Evolutionary conservation across 169 alveolate genomes (phyloP).

Genomic region (Eimeria maxima): DNA sequence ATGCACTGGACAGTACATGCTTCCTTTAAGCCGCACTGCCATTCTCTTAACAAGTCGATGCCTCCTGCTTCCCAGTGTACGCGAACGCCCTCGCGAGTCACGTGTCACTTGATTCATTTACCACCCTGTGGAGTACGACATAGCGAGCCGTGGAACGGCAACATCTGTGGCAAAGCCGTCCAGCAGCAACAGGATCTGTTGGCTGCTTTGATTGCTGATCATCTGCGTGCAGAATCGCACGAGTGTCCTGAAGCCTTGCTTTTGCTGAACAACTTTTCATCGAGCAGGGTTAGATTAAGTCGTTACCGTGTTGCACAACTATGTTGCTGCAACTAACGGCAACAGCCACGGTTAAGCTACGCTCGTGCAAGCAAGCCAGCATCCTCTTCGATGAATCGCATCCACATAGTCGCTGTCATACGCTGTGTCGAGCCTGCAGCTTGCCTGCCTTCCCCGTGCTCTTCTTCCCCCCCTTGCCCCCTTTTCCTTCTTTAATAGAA

Average conservation of each 20-base stretch:
- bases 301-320: slow-evolving; percentile 12
- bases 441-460: neutral
- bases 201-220: slow-evolving; percentile 31
- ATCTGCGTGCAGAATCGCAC: slow-evolving; percentile 20
- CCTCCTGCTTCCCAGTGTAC: neutral
- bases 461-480: neutral
- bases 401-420: neutral
- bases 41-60: neutral
- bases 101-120: neutral
- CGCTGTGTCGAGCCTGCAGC: neutral
- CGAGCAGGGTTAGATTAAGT: neutral
- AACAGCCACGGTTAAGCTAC: neutral
- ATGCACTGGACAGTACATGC: neutral
- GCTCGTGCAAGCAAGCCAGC: neutral
- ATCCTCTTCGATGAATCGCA: neutral
- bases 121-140: neutral
- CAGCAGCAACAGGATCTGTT: slow-evolving; percentile 13
- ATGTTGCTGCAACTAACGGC: slow-evolving; percentile 22
- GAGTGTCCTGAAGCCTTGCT: slow-evolving; percentile 34
- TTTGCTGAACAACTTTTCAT: neutral
- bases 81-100: neutral
- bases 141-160: neutral
- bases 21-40: neutral
- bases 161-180: neutral
- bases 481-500: neutral